Conservation (phyloP, 495 filamentous ascomycete species). For the Penicillium cataractarum region DNA sequence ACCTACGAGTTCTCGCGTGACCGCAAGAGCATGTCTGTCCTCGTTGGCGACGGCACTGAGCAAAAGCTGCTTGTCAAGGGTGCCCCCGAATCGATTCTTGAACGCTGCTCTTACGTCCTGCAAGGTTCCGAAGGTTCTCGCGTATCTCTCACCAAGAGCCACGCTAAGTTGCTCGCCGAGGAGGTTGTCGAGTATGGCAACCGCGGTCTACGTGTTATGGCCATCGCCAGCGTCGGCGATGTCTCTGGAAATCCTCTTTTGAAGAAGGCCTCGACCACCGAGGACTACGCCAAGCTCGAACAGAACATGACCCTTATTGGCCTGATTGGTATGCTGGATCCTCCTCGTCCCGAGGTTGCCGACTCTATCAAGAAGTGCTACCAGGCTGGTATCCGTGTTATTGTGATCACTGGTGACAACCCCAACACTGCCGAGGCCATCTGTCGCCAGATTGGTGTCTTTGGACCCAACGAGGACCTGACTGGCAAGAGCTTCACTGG, state of each 20-base stretch:
- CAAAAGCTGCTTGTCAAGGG: slow-evolving; percentile 94
- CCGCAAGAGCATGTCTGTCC: slow-evolving; percentile 98
- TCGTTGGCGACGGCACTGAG: slow-evolving; percentile 67
- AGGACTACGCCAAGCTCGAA: slow-evolving; percentile 84
- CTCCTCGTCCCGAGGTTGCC: slow-evolving; percentile 91
- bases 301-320: slow-evolving; percentile 93
- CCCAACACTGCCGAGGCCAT: slow-evolving; percentile 97
- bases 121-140: slow-evolving; percentile 75
- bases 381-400: slow-evolving; percentile 91
- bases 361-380: slow-evolving; percentile 85
- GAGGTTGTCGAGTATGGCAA: slow-evolving; percentile 90
- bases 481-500: slow-evolving; percentile 94
- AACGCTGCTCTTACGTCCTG: slow-evolving; percentile 81
- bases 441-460: slow-evolving; percentile 95
- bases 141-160: slow-evolving; percentile 67
- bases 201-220: slow-evolving; percentile 91
- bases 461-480: slow-evolving; percentile 79
- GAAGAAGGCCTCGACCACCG: slow-evolving; percentile 74
- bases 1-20: slow-evolving; percentile 98
- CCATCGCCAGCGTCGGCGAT: slow-evolving; percentile 79
- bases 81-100: slow-evolving; percentile 90
- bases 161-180: slow-evolving; percentile 67
- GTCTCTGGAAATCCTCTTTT: slow-evolving; percentile 70
- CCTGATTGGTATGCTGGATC: slow-evolving; percentile 95
- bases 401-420: slow-evolving; percentile 98